Base-by-base conservation (phyloP, 768 basidiomycete genomes). In the Filobasidium wieringae region DNA sequence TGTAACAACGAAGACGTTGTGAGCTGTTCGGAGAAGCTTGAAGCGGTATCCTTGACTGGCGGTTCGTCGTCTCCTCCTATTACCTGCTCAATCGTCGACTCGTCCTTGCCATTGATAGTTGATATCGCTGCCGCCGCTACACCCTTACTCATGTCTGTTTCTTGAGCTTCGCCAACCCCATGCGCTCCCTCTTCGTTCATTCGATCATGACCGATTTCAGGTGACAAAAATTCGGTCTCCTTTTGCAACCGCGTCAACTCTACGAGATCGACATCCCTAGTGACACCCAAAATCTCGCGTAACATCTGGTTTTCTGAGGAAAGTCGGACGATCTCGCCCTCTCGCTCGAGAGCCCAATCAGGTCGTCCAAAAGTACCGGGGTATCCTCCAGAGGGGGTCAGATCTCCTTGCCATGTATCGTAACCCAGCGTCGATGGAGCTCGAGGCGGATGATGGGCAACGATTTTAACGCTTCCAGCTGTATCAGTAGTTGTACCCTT, bases 331-430 rank as follows among this genome's bases (percentile, higher is more conserved):
- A 99, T 88, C 76, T 97, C 95, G 61, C 77, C 75, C 71, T 97
- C 93, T 60, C 95, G 80, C 71, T 89, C 87, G 58, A 84, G 63
- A 1, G 87, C 84, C 88, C 93, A 96, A 72, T 97, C 90, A 39
- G 79, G 76, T 58, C 71, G 65, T 14, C 70, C 71, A 37, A 63
- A 63, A 32, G 71, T 68, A 14, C 76, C 71, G 22, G 64, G 45
- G 24, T 81, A 70, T 22, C 72, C 68, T 6, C 68, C 66, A 12
- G 62, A 63, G 2, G 65, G 40, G 26, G 68, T 69, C 60, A 66
- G 52, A 53, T 61, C 66, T 1, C 70, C 72, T 2, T 60, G 60
- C 55, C 68, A 71, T 7, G 47, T 30, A 27, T 41, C 39, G 24
- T 15, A 36, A 14, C 26, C 15, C 31, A 26, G 32, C 33, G 43